Evolutionary conservation across 495 filamentous ascomycete species (phyloP).

Genomic region (Penicillium flavigenum): DNA sequence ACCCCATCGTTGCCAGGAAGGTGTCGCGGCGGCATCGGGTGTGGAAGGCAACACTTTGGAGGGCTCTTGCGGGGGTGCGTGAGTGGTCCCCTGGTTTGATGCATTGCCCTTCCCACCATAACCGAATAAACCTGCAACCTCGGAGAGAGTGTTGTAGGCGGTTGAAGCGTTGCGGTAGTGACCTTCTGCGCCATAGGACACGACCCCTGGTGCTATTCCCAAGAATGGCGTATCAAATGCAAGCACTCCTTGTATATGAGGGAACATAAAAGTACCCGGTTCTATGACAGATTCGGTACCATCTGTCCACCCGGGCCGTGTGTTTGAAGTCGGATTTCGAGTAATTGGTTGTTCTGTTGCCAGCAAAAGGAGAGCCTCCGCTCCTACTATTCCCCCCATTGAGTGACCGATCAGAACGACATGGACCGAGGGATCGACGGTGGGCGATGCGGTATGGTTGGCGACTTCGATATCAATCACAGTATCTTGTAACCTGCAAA

Average conservation of each 20-base stretch:
- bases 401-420: slow-evolving; percentile 86
- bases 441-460: slow-evolving; percentile 78
- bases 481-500: slow-evolving; percentile 74
- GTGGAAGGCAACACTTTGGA: slow-evolving; percentile 29
- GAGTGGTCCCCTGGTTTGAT: slow-evolving; percentile 16
- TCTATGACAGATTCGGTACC: slow-evolving; percentile 28
- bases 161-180: slow-evolving; percentile 74
- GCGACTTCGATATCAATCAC: slow-evolving; percentile 94
- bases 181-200: slow-evolving; percentile 83
- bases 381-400: slow-evolving; percentile 97
- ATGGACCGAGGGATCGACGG: slow-evolving; percentile 82
- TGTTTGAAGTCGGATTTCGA: slow-evolving; percentile 24
- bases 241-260: slow-evolving; percentile 77
- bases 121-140: slow-evolving; percentile 60
- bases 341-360: slow-evolving; percentile 65
- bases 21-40: slow-evolving; percentile 53
- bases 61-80: slow-evolving; percentile 13
- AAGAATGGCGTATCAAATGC: slow-evolving; percentile 96
- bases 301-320: slow-evolving; percentile 18
- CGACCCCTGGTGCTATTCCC: slow-evolving; percentile 82
- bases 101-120: slow-evolving; percentile 43
- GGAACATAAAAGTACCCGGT: slow-evolving; percentile 55
- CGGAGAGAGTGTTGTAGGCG: slow-evolving; percentile 66
- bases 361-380: slow-evolving; percentile 75
- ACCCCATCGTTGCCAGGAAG: slow-evolving; percentile 71